phyloP scores from a whole-genome alignment of 805 yeast genomes.

The Metschnikowia vanudenii region DNA sequence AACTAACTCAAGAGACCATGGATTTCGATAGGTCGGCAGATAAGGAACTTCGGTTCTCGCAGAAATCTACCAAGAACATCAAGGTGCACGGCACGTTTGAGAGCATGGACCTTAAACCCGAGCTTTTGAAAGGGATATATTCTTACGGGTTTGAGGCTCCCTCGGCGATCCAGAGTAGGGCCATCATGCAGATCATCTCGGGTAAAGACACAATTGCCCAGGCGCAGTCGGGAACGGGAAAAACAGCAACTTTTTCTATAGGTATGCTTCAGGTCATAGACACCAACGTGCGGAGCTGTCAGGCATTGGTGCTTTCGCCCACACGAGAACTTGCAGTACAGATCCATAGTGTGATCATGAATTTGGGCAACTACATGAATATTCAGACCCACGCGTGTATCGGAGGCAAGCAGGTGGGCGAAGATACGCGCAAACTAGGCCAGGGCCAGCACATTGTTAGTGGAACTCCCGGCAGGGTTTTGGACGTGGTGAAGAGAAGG shows the following conservation, averaged over 20 bases:
- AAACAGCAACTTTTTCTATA: constrained; percentile 96
- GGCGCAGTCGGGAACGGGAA: constrained; percentile 99
- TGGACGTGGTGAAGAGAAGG: constrained; percentile 87
- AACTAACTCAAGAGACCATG: too few relatives aligned
- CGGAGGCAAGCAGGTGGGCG: constrained; percentile 86
- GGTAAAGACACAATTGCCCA: constrained; percentile 97
- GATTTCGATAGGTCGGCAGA: constrained; percentile 63
- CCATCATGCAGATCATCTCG: constrained; percentile 89
- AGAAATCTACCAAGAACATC: constrained; percentile 49
- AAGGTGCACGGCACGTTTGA: constrained; percentile 49
- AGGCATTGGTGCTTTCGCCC: constrained; percentile 90
- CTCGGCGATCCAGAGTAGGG: constrained; percentile 96
- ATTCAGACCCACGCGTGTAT: constrained; percentile 87
- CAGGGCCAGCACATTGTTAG: constrained; percentile 89
- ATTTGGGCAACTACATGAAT: constrained; percentile 86
- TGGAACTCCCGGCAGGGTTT: constrained; percentile 96
- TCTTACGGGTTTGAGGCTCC: constrained; percentile 95
- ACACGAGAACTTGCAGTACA: constrained; percentile 96
- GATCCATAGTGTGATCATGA: constrained; percentile 82
- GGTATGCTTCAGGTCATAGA: constrained; percentile 89
- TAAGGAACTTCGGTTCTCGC: constrained; percentile 51
- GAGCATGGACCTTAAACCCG: constrained; percentile 41
- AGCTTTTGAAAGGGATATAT: constrained; percentile 55
- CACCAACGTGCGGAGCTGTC: constrained; percentile 67
- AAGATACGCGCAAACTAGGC: constrained; percentile 70